A percentile compares a stretch with the other conserved stretches of the same genome.
Conservation (phyloP, 2,329 filamentous ascomycete genomes). For the Colletotrichum falcatum region DNA sequence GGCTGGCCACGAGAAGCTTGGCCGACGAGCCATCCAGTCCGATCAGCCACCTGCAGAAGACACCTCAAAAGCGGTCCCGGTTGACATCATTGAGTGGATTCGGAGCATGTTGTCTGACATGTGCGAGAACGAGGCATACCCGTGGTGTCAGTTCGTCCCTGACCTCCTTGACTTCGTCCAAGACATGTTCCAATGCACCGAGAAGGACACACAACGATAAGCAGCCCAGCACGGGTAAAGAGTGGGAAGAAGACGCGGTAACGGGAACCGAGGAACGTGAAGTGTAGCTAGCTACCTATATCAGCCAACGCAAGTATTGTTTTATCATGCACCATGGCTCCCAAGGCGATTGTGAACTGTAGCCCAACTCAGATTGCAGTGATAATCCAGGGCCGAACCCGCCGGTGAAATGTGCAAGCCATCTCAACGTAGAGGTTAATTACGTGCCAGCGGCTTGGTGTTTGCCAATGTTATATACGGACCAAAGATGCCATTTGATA, state of each 20-base stretch:
- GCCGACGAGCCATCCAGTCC: no score
- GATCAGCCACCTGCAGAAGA: background rate
- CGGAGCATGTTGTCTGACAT: background rate
- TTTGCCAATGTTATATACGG: no score
- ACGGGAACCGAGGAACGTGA: background rate
- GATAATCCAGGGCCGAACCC: background rate
- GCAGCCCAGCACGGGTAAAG: background rate
- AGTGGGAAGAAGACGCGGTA: background rate
- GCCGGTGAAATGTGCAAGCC: background rate
- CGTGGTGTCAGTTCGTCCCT: background rate
- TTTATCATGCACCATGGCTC: slow-evolving; percentile 5
- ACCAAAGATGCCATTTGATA: background rate
- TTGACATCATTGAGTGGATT: background rate
- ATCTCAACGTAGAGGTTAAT: no score
- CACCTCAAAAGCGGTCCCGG: no score
- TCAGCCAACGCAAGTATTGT: background rate
- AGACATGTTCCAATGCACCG: background rate
- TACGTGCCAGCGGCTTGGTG: background rate
- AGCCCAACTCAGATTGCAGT: background rate
- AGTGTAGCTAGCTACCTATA: slow-evolving; percentile 32
- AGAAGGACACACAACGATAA: background rate
- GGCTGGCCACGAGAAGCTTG: no score
- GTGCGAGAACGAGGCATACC: background rate
- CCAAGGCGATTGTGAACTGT: background rate
- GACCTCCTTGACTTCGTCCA: background rate